Percentiles rank a stretch among this genome's conserved stretches.
phyloP scores from a whole-genome alignment of 2,329 filamentous ascomycete species.

The Neofusicoccum parvum region DNA sequence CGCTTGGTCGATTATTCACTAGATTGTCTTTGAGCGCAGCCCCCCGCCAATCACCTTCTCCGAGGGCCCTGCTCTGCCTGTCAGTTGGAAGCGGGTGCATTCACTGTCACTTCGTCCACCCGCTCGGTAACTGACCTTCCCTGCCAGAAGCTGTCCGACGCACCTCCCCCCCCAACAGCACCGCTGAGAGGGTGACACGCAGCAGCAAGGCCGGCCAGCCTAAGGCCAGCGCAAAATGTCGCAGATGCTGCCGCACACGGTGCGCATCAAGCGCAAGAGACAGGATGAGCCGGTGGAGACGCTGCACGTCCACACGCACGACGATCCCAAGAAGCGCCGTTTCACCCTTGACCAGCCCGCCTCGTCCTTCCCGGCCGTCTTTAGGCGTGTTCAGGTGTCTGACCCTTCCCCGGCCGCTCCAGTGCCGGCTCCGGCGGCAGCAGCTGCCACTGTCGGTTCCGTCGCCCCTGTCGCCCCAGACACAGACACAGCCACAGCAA shows the following conservation, averaged over 20 bases:
- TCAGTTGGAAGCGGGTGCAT: neutral
- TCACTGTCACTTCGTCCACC: neutral
- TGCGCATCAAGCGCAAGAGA: conserved; percentile 55
- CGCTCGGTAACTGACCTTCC: conserved; percentile 3
- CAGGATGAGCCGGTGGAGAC: conserved; percentile 60
- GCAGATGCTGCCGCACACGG: conserved; percentile 21
- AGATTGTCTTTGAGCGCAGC: neutral
- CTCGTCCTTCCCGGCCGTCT: conserved; percentile 25
- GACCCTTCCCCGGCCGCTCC: neutral
- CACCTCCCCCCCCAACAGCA: neutral
- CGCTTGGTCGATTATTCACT: neutral
- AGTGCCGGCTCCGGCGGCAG: neutral
- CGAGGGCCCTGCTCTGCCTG: neutral
- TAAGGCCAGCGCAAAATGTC: conserved; percentile 10
- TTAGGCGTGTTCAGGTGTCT: conserved; percentile 24
- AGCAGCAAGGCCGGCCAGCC: neutral
- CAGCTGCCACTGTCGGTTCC: neutral
- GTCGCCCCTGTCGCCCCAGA: neutral
- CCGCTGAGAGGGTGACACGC: neutral
- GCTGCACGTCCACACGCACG: conserved; percentile 42
- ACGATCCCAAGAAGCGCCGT: conserved; percentile 20
- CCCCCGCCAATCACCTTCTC: neutral
- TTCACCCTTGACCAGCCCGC: conserved; percentile 18
- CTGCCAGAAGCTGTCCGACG: neutral
- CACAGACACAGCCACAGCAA: neutral